Conservation (phyloP, 2,329 filamentous ascomycete species). For the Neocucurbitaria cava region DNA sequence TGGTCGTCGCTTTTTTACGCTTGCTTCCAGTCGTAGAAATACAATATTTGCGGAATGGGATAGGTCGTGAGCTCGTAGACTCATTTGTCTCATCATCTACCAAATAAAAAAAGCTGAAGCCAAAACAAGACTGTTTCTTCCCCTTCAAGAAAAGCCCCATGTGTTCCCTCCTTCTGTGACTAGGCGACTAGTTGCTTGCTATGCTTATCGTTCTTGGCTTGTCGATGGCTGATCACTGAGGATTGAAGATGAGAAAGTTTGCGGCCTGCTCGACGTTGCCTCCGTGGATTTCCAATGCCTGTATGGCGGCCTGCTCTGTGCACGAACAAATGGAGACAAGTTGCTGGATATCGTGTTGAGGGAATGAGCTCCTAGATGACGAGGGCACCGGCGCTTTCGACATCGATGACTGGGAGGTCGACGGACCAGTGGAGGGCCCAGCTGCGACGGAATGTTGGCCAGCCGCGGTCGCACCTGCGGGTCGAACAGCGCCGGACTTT, state of each 20-base stretch:
- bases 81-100: conserved; percentile 4
- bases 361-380: conserved; percentile 47
- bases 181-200: not conserved
- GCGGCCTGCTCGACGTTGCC: conserved; percentile 92
- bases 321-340: conserved; percentile 77
- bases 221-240: too few species aligned
- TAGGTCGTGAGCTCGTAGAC: conserved; percentile 17
- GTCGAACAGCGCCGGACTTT: conserved; percentile 77
- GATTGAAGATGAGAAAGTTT: conserved; percentile 76
- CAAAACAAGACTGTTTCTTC: too few species aligned
- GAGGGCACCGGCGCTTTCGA: conserved; percentile 22
- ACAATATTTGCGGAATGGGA: conserved; percentile 8
- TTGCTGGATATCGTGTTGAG: conserved; percentile 74
- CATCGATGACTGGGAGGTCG: conserved; percentile 16
- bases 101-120: not conserved
- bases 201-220: too few species aligned
- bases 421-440: conserved; percentile 21
- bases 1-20: not conserved
- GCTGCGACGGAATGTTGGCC: conserved; percentile 31
- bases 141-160: too few species aligned
- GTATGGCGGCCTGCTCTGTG: conserved; percentile 75
- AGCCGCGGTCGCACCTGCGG: conserved; percentile 50
- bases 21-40: conserved; percentile 11
- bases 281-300: conserved; percentile 79
- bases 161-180: not conserved